Evolutionary conservation across 495 filamentous ascomycete species (phyloP).

Genomic region (Lepidopterella palustris): DNA sequence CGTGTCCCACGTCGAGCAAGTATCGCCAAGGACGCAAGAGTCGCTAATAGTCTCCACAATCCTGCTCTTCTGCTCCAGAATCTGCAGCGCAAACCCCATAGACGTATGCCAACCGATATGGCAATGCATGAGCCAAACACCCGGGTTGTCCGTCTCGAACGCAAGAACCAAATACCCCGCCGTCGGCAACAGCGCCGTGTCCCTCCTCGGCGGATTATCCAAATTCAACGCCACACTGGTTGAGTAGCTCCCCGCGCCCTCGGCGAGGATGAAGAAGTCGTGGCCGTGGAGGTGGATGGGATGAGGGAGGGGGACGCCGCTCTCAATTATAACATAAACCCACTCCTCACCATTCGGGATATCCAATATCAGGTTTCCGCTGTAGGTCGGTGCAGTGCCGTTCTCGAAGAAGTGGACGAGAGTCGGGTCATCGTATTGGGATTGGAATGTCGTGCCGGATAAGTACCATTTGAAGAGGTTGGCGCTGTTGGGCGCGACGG

Average conservation of each 20-base stretch:
- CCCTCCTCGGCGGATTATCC: slow-evolving; percentile 30
- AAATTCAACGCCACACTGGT: slow-evolving; percentile 26
- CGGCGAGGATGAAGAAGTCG: slow-evolving; percentile 35
- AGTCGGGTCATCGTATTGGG: slow-evolving; percentile 32
- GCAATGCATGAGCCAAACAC: slow-evolving; percentile 37
- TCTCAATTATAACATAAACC: slow-evolving; percentile 38
- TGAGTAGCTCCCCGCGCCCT: slow-evolving; percentile 20
- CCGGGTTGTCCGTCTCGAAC: slow-evolving; percentile 34
- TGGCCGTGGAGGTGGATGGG: slow-evolving; percentile 37
- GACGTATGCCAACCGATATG: slow-evolving; percentile 32
- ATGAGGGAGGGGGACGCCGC: slow-evolving; percentile 18
- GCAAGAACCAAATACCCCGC: slow-evolving; percentile 32
- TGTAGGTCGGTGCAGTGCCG: slow-evolving; percentile 22
- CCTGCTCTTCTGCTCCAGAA: slow-evolving; percentile 29
- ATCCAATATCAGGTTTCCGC: slow-evolving; percentile 30
- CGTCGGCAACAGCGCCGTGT: slow-evolving; percentile 30
- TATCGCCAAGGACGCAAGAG: neutral
- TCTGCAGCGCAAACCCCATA: slow-evolving; percentile 38
- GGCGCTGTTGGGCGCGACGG: slow-evolving; percentile 19
- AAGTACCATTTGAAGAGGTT: slow-evolving; percentile 38
- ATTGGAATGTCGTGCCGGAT: slow-evolving; percentile 31
- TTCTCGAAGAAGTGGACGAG: slow-evolving; percentile 28
- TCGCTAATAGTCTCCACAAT: slow-evolving; percentile 14
- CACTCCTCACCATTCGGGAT: slow-evolving; percentile 32
- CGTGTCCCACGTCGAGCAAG: neutral